These are phyloP conservation scores for Curvularia sp. DNA, from an alignment of 2,329 filamentous ascomycete species.

Conservation along the genomic window DNA sequence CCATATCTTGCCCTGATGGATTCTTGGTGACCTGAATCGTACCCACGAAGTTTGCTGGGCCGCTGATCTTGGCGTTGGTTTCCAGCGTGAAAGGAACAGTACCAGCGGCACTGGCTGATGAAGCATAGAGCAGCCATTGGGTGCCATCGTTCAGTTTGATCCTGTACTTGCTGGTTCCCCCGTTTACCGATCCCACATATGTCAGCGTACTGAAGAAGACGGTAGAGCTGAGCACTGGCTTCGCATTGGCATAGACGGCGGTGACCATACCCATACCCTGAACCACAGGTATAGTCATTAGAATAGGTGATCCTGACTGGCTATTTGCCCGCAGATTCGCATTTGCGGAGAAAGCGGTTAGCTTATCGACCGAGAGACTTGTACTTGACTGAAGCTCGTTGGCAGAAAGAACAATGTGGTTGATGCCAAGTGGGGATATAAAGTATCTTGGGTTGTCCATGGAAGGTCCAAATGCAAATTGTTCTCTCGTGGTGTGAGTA, in stretches of 20 bases:
- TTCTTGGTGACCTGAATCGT: conserved; percentile 86
- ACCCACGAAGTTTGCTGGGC: conserved; percentile 74
- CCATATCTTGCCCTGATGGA: conserved; percentile 60
- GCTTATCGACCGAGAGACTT: conserved; percentile 60
- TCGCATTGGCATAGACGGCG: conserved; percentile 73
- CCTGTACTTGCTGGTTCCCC: conserved; percentile 51
- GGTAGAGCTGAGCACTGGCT: conserved; percentile 75
- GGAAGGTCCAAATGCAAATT: conserved; percentile 61
- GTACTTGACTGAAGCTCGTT: conserved; percentile 72
- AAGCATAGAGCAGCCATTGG: conserved; percentile 81
- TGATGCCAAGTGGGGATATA: conserved; percentile 82
- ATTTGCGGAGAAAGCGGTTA: conserved; percentile 67
- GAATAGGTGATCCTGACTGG: conserved; percentile 60
- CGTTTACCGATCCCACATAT: conserved; percentile 36
- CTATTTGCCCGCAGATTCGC: conserved; percentile 66
- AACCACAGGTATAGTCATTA: conserved; percentile 79
- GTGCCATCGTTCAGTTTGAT: conserved; percentile 60
- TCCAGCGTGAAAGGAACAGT: conserved; percentile 73
- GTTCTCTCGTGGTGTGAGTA: conserved; percentile 73
- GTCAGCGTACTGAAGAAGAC: conserved; percentile 75
- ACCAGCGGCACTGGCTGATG: conserved; percentile 61
- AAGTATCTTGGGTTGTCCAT: conserved; percentile 67
- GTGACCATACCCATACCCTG: conserved; percentile 93
- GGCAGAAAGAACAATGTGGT: conserved; percentile 82
- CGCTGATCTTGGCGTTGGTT: conserved; percentile 70